phyloP scores from a whole-genome alignment of 345 rosid species.

The rapeseed (Brassica napus) region DNA sequence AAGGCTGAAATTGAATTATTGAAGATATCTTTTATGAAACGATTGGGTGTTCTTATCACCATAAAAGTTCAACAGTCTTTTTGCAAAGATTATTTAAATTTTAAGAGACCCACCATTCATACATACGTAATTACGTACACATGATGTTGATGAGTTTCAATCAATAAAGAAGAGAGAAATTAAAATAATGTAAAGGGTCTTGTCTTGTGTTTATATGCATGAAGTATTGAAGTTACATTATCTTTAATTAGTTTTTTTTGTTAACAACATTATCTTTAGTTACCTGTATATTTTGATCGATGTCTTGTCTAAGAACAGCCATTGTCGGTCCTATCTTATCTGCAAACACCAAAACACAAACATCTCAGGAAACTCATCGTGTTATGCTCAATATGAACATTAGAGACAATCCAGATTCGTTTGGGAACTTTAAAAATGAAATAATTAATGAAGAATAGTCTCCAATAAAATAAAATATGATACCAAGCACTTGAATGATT shows the following conservation, averaged over 20 bases:
- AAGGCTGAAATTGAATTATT: conserved; percentile 13
- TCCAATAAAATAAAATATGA: conserved; percentile 10
- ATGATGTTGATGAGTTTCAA: conserved; percentile 25
- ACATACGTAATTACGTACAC: conserved; percentile 12
- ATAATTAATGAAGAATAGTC: background rate
- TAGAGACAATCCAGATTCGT: background rate
- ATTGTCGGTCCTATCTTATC: conserved; percentile 98
- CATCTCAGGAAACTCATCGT: conserved; percentile 10
- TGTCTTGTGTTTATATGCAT: conserved; percentile 23
- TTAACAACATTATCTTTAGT: conserved; percentile 8
- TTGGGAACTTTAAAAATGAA: background rate
- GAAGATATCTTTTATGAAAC: conserved; percentile 15
- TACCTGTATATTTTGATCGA: conserved; percentile 80
- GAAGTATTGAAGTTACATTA: conserved; percentile 3
- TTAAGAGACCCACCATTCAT: conserved; percentile 13
- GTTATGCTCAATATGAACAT: conserved; percentile 1
- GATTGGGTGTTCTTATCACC: conserved; percentile 26
- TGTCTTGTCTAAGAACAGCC: conserved; percentile 89
- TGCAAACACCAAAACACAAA: conserved; percentile 43
- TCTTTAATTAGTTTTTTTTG: conserved; percentile 19
- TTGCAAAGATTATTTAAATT: background rate
- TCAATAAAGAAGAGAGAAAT: conserved; percentile 21
- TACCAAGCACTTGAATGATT: conserved; percentile 88
- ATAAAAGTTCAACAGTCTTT: conserved; percentile 18
- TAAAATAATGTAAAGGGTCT: conserved; percentile 14